Conservation (phyloP, 1,139 yeast species). For the Candida sanyaensis region DNA sequence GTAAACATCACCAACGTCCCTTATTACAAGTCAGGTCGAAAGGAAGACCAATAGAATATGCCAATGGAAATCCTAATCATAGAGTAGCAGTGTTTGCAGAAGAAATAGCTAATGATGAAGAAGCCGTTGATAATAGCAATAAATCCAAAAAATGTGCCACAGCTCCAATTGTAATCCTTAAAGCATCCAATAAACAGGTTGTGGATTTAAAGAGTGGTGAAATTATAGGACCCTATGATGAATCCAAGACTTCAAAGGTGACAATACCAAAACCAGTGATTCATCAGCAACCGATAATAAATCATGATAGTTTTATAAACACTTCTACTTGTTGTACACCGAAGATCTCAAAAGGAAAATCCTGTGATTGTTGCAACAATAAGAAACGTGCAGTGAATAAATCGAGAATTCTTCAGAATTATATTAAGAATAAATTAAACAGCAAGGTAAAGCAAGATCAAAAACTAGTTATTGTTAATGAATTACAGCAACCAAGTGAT, state of each 20-base stretch:
- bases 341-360: constrained; percentile 19
- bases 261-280: constrained; percentile 19
- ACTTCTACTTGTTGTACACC: constrained; percentile 33
- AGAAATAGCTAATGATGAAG: constrained; percentile 24
- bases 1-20: constrained; percentile 79
- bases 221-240: constrained; percentile 44
- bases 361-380: constrained; percentile 25
- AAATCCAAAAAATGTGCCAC: constrained; percentile 15
- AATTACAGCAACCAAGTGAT: neutral
- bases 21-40: constrained; percentile 83
- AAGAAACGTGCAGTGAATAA: constrained; percentile 28
- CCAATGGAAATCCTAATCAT: constrained; percentile 49
- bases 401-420: constrained; percentile 38
- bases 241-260: constrained; percentile 15
- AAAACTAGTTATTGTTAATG: neutral
- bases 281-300: constrained; percentile 28
- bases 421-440: constrained; percentile 25
- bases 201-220: constrained; percentile 49
- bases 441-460: constrained; percentile 1
- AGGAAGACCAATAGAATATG: constrained; percentile 71
- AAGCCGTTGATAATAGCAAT: neutral
- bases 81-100: constrained; percentile 61
- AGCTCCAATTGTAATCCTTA: constrained; percentile 43
- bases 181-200: constrained; percentile 52
- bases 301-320: constrained; percentile 38